Evolutionary conservation across 2,329 filamentous ascomycete species (phyloP), one percentile per base, ranked within the genome.

Genomic region (Pseudohalonectria lignicola): DNA sequence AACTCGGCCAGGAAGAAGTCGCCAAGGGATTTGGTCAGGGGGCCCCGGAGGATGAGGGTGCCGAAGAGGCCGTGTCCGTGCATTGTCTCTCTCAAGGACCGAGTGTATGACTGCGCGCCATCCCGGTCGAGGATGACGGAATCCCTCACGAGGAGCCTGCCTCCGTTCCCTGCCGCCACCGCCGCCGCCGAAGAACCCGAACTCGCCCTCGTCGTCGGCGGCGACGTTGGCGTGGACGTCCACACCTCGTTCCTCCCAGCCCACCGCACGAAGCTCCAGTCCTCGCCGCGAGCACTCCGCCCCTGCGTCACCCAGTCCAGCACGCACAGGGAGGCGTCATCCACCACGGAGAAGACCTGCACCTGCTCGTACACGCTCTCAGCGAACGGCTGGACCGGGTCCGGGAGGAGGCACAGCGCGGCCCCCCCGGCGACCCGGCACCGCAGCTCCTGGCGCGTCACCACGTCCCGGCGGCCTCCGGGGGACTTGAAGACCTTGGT

Each of bases 291-390:
- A 4, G 92, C 88, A 4, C 71, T 76, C 15, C 92, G 76, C 7
- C 92, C 92, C 52, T 90, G 84, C 2, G 80, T 93, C 6, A 96
- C 87, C 92, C 92, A 98, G 58, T 98, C 92, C 33, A 94, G 65
- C 2, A 94, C 70, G 53, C 87, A 93, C 12, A 96, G 61, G 30
- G 81, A 78, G 48, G 67, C 74, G 5, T 53, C 59, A 7, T 53
- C 57, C 36, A 65, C 65, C 36, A 81, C 59, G 26, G 71, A 71
- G 58, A 95, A 95, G 16, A 77, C 71, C 58, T 96, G 92, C 13
- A 66, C 71, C 60, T 96, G 92, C 49, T 82, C 76, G 59, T 94
- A 96, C 31, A 82, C 75, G 52, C 86, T 93, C 44, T 76, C 73
- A 43, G 77, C 79, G 55, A 94, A 96, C 0, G 92, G 92, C 55